These are phyloP conservation scores for Ascochyta fabae DNA, from an alignment of 2,329 filamentous ascomycete genomes.

Conservation along the genomic window DNA sequence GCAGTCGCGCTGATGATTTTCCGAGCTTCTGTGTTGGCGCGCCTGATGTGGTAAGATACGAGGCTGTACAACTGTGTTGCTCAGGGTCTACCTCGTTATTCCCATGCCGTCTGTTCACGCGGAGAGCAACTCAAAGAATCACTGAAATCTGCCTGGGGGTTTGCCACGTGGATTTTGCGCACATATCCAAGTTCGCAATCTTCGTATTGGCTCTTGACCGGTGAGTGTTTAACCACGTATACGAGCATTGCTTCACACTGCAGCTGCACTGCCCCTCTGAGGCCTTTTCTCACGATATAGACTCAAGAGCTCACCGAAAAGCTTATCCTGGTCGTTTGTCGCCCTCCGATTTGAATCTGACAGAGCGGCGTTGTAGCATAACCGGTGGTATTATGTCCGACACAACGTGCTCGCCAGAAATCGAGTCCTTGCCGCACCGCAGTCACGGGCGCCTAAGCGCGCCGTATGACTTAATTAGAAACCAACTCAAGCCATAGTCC, in stretches of 20 bases:
- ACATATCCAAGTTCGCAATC: slow-evolving; percentile 2
- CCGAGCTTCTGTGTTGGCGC: neutral
- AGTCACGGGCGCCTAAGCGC: neutral
- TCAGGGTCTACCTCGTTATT: slow-evolving; percentile 6
- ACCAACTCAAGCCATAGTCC: neutral
- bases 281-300: slow-evolving; percentile 1
- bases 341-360: neutral
- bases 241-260: neutral
- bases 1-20: neutral
- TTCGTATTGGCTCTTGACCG: slow-evolving; percentile 15
- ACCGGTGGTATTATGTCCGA: neutral
- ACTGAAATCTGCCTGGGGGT: slow-evolving; percentile 3
- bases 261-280: slow-evolving; percentile 14
- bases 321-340: slow-evolving; percentile 4
- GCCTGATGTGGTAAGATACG: slow-evolving; percentile 10
- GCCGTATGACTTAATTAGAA: neutral
- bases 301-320: slow-evolving; percentile 3
- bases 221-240: neutral
- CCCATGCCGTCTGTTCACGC: neutral
- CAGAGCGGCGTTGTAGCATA: slow-evolving; percentile 2
- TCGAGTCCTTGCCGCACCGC: neutral
- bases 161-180: neutral
- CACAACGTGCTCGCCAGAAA: neutral
- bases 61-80: slow-evolving; percentile 8
- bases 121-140: neutral